Percentiles rank a stretch among this genome's conserved stretches.
phyloP scores from a whole-genome alignment of 148 eudicot genomes.

The Vaccinium macrocarpon region DNA sequence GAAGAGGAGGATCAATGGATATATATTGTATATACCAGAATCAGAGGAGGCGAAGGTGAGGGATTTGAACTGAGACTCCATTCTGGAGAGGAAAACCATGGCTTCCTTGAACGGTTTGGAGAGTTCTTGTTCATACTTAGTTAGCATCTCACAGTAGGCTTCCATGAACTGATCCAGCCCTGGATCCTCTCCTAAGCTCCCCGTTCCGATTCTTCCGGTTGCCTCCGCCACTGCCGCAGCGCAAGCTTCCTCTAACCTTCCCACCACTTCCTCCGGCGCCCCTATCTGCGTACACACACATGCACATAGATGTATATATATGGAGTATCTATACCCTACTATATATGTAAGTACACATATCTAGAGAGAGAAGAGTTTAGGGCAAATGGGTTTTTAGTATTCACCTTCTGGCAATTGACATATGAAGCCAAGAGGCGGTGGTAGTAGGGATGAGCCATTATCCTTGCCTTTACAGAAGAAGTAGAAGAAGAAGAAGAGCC shows the following conservation, averaged over 20 bases:
- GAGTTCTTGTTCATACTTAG: conserved; percentile 85
- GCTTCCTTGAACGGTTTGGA: conserved; percentile 94
- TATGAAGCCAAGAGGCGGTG: conserved; percentile 78
- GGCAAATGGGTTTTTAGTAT: neutral
- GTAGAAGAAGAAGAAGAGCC: conserved; percentile 17
- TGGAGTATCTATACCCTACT: too few relatives aligned
- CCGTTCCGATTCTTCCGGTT: conserved; percentile 14
- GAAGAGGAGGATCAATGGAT: conserved; percentile 8
- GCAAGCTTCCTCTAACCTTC: conserved; percentile 74
- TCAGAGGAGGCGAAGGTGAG: conserved; percentile 60
- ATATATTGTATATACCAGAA: conserved; percentile 39
- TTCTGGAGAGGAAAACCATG: conserved; percentile 80
- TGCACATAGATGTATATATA: neutral
- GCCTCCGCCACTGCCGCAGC: conserved; percentile 31
- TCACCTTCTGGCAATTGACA: conserved; percentile 79
- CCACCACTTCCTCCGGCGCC: conserved; percentile 93
- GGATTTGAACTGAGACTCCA: conserved; percentile 85
- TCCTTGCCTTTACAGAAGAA: conserved; percentile 59
- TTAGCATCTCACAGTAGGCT: conserved; percentile 94
- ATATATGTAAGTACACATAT: too few relatives aligned
- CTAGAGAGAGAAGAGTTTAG: conserved; percentile 3
- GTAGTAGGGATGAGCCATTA: conserved; percentile 91
- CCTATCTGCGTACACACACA: conserved; percentile 56
- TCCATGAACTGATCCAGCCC: conserved; percentile 96
- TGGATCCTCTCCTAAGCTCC: conserved; percentile 76